These are phyloP conservation scores for Funneliformis geosporum DNA, from an alignment of 192 early-diverging fungal species.

Conservation along the genomic window DNA sequence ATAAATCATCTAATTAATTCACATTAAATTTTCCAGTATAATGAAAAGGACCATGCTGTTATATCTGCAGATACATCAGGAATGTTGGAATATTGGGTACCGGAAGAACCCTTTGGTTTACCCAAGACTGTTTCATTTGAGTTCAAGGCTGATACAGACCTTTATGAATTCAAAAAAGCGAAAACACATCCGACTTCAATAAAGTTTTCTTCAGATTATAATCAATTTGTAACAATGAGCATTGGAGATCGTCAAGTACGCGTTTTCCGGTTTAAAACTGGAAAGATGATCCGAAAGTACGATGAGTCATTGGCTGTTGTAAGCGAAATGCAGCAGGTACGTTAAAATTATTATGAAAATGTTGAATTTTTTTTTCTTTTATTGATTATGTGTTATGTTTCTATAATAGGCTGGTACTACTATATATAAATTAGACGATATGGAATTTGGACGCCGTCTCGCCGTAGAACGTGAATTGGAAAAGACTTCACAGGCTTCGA, in stretches of 20 bases:
- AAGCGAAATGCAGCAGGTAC: slow-evolving; percentile 83
- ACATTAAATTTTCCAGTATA: slow-evolving; percentile 52
- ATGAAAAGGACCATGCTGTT: slow-evolving; percentile 69
- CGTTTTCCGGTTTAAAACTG: slow-evolving; percentile 80
- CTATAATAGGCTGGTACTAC: slow-evolving; percentile 63
- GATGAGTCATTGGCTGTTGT: slow-evolving; percentile 85
- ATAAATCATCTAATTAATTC: neutral
- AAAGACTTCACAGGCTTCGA: slow-evolving; percentile 65
- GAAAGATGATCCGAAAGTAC: slow-evolving; percentile 86
- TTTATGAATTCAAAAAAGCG: slow-evolving; percentile 96
- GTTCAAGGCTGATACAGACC: slow-evolving; percentile 91
- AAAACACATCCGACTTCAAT: slow-evolving; percentile 80
- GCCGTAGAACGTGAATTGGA: slow-evolving; percentile 87
- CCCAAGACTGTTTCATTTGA: slow-evolving; percentile 69
- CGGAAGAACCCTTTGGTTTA: slow-evolving; percentile 65
- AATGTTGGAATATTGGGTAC: slow-evolving; percentile 93
- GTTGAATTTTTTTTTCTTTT: neutral
- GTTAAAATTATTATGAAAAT: neutral
- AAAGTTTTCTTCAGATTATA: slow-evolving; percentile 76
- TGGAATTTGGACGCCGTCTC: slow-evolving; percentile 96
- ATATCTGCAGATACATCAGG: slow-evolving; percentile 85
- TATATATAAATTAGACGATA: slow-evolving; percentile 85
- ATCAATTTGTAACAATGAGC: slow-evolving; percentile 87
- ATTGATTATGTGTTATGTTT: slow-evolving; percentile 5
- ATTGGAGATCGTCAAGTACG: slow-evolving; percentile 82